phyloP scores from a whole-genome alignment of 2,329 filamentous ascomycete genomes.

The Cadophora gregata region DNA sequence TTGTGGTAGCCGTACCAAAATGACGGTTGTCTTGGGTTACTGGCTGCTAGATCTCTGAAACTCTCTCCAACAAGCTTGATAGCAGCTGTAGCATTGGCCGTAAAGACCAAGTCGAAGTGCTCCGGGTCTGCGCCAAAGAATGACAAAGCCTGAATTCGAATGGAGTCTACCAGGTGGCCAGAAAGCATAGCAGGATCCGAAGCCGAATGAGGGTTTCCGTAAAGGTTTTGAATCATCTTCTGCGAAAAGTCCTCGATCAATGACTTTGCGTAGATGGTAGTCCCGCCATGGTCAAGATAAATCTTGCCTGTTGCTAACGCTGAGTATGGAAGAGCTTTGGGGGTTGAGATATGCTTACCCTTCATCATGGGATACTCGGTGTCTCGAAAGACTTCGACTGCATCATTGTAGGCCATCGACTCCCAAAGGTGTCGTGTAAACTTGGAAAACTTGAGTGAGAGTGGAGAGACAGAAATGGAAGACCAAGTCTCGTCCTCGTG shows the following conservation, averaged over 20 bases:
- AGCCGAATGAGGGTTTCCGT: conserved; percentile 90
- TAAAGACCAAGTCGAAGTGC: conserved; percentile 86
- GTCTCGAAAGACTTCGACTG: conserved; percentile 62
- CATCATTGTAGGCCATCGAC: conserved; percentile 57
- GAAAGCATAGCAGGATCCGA: conserved; percentile 81
- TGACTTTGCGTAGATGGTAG: conserved; percentile 79
- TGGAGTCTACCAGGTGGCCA: conserved; percentile 74
- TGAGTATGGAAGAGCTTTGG: not conserved
- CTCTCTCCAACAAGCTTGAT: conserved; percentile 85
- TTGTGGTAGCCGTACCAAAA: conserved; percentile 86
- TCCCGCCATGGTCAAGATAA: conserved; percentile 92
- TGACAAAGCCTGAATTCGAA: conserved; percentile 70
- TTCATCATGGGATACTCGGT: conserved; percentile 71
- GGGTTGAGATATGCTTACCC: conserved; percentile 50
- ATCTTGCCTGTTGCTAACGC: conserved; percentile 60
- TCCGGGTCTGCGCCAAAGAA: conserved; percentile 83
- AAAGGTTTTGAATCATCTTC: conserved; percentile 79
- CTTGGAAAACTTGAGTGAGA: not conserved
- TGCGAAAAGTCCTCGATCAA: conserved; percentile 78
- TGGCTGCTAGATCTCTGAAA: conserved; percentile 67
- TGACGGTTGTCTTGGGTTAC: conserved; percentile 64
- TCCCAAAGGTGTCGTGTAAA: not conserved
- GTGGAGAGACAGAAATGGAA: not conserved
- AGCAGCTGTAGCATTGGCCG: conserved; percentile 89
- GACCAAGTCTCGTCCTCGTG: not conserved